Evolutionary conservation across 768 basidiomycete species (phyloP).

Genomic region (Cystobasidium tubakii): DNA sequence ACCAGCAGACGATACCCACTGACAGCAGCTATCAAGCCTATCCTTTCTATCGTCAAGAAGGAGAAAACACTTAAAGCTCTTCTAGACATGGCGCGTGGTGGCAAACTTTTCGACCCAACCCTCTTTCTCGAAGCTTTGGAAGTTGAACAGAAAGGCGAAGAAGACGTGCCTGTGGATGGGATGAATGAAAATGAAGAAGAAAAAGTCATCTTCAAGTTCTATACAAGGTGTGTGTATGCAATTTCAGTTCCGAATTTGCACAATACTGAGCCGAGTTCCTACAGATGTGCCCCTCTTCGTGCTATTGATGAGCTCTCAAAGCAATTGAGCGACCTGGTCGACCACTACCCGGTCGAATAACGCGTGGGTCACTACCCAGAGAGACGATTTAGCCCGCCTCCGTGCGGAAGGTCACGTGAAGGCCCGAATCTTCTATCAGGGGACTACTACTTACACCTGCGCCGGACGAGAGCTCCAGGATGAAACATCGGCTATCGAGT

Average conservation of each 20-base stretch:
- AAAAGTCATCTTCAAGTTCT: not conserved
- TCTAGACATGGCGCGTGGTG: not conserved
- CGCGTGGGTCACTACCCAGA: not conserved
- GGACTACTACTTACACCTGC: not conserved
- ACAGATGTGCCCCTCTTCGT: not conserved
- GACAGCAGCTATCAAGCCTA: too few relatives aligned
- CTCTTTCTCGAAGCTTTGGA: not conserved
- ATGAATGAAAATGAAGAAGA: not conserved
- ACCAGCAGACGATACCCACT: not conserved
- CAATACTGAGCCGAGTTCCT: too few relatives aligned
- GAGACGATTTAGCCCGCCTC: not conserved
- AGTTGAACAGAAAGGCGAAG: not conserved
- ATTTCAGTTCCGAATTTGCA: not conserved
- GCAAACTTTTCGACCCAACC: not conserved
- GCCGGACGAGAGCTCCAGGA: not conserved
- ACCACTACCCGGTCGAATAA: not conserved
- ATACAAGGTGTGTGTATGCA: not conserved
- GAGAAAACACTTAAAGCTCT: not conserved
- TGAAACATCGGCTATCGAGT: not conserved
- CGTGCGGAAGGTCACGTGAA: not conserved
- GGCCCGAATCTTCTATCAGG: constrained; percentile 5
- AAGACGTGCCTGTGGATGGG: not conserved
- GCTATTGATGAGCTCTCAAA: not conserved
- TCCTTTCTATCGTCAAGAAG: not conserved
- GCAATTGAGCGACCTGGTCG: not conserved